Evolutionary conservation across 441 rosid genomes (phyloP).

Genomic region (Pelargonium citronellum): DNA sequence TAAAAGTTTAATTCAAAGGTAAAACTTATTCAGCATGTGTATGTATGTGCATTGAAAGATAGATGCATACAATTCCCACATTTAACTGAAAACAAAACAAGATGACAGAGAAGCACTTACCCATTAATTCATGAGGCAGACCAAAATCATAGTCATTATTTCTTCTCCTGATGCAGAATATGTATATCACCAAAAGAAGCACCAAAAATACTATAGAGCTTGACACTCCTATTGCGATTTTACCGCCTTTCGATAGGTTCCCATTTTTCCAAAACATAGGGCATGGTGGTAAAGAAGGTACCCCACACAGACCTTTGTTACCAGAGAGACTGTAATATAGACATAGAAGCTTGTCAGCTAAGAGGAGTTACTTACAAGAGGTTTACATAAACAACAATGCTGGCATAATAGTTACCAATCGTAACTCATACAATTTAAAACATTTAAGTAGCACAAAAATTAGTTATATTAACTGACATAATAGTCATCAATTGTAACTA

Average conservation of each 20-base stretch:
- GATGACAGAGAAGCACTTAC: constrained; percentile 42
- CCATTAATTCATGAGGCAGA: constrained; percentile 71
- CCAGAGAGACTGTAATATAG: constrained; percentile 67
- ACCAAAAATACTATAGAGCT: constrained; percentile 39
- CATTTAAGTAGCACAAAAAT: too few relatives aligned
- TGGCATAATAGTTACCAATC: too few relatives aligned
- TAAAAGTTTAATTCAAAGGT: neutral
- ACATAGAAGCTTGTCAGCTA: constrained; percentile 2
- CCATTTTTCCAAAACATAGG: constrained; percentile 81
- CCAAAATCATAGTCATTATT: constrained; percentile 88
- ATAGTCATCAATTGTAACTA: too few relatives aligned
- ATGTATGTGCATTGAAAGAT: neutral
- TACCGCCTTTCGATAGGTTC: constrained; percentile 71
- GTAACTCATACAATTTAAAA: too few relatives aligned
- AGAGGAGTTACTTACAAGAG: neutral
- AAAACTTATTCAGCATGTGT: neutral
- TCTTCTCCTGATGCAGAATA: constrained; percentile 61
- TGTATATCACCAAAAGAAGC: constrained; percentile 42
- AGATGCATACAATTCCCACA: neutral
- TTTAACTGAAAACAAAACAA: neutral
- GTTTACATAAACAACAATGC: too few relatives aligned
- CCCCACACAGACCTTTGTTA: constrained; percentile 90
- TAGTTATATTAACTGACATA: too few relatives aligned
- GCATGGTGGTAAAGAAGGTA: constrained; percentile 64
- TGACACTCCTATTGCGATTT: constrained; percentile 61